Percentiles rank a stretch among this genome's conserved stretches.
Conservation (phyloP, 2,329 filamentous ascomycete genomes). For the Cryphonectria nitschkei region DNA sequence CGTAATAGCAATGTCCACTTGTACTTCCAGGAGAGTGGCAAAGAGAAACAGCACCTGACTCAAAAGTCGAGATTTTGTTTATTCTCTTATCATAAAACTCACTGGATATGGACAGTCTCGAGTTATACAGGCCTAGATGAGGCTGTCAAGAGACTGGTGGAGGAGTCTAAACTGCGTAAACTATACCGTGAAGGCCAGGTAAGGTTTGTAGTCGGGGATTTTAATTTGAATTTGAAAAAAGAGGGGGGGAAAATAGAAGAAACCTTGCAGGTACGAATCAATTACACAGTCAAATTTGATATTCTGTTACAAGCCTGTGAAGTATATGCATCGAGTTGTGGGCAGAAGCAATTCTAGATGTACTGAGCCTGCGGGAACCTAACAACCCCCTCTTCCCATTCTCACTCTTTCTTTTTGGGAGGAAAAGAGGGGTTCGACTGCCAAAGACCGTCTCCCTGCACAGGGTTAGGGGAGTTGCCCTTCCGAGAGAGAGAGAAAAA, state of each 20-base stretch:
- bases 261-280: not conserved
- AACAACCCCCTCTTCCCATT: too few species aligned
- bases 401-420: too few species aligned
- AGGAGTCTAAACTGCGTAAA: not conserved
- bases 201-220: too few species aligned
- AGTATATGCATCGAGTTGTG: not conserved
- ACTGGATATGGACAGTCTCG: conserved; percentile 6
- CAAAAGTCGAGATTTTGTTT: not conserved
- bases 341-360: not conserved
- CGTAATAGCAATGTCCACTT: not conserved
- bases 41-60: not conserved
- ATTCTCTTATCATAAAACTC: not conserved
- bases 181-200: too few species aligned
- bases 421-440: too few species aligned
- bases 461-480: conserved; percentile 9
- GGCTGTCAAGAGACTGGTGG: not conserved
- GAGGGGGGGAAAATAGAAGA: too few species aligned
- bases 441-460: not conserved
- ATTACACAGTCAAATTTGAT: not conserved
- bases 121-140: not conserved
- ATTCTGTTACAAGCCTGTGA: not conserved
- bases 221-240: too few species aligned
- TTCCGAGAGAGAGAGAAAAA: not conserved
- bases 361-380: too few species aligned
- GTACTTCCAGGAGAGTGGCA: not conserved